Conservation (phyloP, 1,284 basidiomycete genomes). For the Moesziomyces sp. region DNA sequence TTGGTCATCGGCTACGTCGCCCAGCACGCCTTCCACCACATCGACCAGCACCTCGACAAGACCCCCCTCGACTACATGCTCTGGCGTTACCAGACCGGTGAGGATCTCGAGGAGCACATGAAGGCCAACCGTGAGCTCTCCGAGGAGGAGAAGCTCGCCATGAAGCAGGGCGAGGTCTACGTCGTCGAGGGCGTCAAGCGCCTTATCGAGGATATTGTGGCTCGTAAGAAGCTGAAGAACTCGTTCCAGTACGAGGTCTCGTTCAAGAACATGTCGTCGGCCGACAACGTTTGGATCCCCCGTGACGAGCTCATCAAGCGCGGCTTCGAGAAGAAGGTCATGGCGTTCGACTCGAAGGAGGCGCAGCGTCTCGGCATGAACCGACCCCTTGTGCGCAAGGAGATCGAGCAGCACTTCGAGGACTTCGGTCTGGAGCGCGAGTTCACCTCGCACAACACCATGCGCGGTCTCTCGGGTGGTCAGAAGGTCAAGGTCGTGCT, state of each 20-base stretch:
- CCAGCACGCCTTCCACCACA: slow-evolving; percentile 69
- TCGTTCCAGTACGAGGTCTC: slow-evolving; percentile 68
- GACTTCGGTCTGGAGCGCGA: slow-evolving; percentile 68
- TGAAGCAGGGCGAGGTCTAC: slow-evolving; percentile 67
- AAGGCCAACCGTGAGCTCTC: slow-evolving; percentile 61
- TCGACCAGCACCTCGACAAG: slow-evolving; percentile 68
- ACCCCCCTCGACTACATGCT: slow-evolving; percentile 68
- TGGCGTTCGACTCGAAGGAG: slow-evolving; percentile 64
- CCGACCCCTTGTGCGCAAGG: slow-evolving; percentile 66
- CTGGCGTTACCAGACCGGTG: slow-evolving; percentile 68
- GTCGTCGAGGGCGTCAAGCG: slow-evolving; percentile 67
- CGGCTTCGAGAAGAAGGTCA: slow-evolving; percentile 66
- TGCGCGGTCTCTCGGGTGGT: slow-evolving; percentile 68
- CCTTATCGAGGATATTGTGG: slow-evolving; percentile 66
- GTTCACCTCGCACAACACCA: slow-evolving; percentile 68
- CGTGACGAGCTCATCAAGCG: slow-evolving; percentile 65
- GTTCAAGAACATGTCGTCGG: slow-evolving; percentile 68
- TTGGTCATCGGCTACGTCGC: slow-evolving; percentile 68
- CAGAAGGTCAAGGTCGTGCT: slow-evolving; percentile 69
- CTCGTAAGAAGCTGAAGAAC: slow-evolving; percentile 68
- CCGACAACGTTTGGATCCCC: slow-evolving; percentile 66
- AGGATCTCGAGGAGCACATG: slow-evolving; percentile 68
- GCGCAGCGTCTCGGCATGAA: slow-evolving; percentile 66
- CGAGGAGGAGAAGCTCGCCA: slow-evolving; percentile 58
- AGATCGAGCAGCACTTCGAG: slow-evolving; percentile 68